Evolutionary conservation across 2,329 filamentous ascomycete genomes (phyloP).

Genomic region (Neofusicoccum ribis): DNA sequence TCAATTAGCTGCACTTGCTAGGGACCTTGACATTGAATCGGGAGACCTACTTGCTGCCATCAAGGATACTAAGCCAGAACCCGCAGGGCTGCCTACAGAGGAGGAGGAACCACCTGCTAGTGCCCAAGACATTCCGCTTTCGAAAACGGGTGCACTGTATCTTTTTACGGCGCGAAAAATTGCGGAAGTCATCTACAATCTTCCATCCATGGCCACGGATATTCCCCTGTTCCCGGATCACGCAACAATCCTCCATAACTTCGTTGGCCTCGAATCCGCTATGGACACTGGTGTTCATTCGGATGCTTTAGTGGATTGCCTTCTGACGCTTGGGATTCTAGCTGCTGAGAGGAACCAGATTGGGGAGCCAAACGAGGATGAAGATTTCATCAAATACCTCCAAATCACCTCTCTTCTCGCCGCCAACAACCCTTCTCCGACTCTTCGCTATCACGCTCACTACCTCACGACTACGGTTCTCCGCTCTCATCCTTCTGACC

Average conservation of each 20-base stretch:
- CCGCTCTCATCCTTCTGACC: slow-evolving; percentile 54
- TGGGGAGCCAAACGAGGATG: slow-evolving; percentile 50
- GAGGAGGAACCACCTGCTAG: slow-evolving; percentile 57
- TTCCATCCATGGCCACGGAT: slow-evolving; percentile 37
- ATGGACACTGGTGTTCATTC: slow-evolving; percentile 47
- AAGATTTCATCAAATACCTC: slow-evolving; percentile 55
- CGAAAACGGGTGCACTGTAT: slow-evolving; percentile 56
- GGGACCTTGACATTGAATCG: slow-evolving; percentile 55
- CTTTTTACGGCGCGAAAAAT: slow-evolving; percentile 55
- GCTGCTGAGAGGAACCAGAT: slow-evolving; percentile 48
- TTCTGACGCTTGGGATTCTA: slow-evolving; percentile 54
- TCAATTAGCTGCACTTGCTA: slow-evolving; percentile 67
- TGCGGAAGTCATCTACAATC: slow-evolving; percentile 50
- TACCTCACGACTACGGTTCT: slow-evolving; percentile 52
- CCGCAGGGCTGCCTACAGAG: slow-evolving; percentile 45
- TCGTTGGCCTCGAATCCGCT: slow-evolving; percentile 41
- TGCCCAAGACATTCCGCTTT: slow-evolving; percentile 56
- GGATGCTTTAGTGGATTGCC: slow-evolving; percentile 55
- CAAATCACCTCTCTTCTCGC: slow-evolving; percentile 51
- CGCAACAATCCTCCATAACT: slow-evolving; percentile 52
- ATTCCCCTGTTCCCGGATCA: slow-evolving; percentile 57
- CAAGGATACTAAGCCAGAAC: slow-evolving; percentile 39
- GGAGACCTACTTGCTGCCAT: slow-evolving; percentile 50
- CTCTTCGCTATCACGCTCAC: slow-evolving; percentile 50
- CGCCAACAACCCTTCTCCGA: slow-evolving; percentile 49